Evolutionary conservation across 306 rosid genomes (phyloP).

Genomic region (Cotoneaster glaucophyllus): DNA sequence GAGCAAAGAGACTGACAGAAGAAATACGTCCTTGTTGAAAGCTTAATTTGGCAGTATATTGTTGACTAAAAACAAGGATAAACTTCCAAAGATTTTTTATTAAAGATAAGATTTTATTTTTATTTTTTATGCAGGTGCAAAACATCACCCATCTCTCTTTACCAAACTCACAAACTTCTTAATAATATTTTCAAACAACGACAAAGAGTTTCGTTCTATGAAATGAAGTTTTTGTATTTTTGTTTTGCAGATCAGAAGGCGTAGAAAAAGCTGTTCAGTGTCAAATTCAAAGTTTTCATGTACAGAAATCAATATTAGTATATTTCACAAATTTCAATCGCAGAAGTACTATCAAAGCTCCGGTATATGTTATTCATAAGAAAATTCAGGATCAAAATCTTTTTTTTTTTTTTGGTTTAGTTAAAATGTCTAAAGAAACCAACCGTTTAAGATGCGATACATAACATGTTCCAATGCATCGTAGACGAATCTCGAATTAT

Average conservation of each 20-base stretch:
- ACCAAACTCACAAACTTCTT: neutral
- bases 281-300: neutral
- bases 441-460: neutral
- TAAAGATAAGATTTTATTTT: neutral
- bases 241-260: neutral
- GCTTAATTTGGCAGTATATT: neutral
- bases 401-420: too few relatives aligned
- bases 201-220: neutral
- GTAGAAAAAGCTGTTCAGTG: neutral
- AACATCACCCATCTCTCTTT: neutral
- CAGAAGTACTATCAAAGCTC: too few relatives aligned
- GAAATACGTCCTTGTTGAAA: neutral
- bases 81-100: neutral
- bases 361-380: neutral
- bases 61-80: neutral
- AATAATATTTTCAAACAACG: neutral
- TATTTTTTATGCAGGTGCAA: neutral
- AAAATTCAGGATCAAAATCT: neutral
- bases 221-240: neutral
- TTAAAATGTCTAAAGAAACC: too few relatives aligned
- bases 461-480: too few relatives aligned
- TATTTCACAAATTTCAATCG: too few relatives aligned
- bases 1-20: neutral
- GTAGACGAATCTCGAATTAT: too few relatives aligned
- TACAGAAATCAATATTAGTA: neutral